Percentiles rank a stretch among this genome's conserved stretches.
phyloP scores from a whole-genome alignment of 2,329 filamentous ascomycete species.

The Leptographium procerum region DNA sequence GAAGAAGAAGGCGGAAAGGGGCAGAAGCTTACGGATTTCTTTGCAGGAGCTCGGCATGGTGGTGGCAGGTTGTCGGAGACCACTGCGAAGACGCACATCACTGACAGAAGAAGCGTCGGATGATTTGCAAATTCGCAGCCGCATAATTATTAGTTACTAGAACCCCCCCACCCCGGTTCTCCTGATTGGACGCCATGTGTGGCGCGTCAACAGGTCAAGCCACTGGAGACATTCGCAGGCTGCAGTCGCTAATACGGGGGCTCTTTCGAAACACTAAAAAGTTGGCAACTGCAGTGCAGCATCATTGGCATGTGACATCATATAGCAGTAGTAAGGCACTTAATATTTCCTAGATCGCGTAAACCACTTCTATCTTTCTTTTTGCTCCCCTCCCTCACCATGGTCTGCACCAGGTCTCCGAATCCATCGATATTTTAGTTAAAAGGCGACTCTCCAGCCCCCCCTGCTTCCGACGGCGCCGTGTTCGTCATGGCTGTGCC shows the following conservation, averaged over 20 bases:
- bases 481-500: constrained; percentile 34
- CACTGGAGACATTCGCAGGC: background rate
- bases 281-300: background rate
- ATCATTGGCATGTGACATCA: background rate
- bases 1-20: no score
- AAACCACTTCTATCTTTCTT: background rate
- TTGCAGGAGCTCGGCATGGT: constrained; percentile 84
- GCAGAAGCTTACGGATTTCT: constrained; percentile 35
- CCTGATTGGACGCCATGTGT: background rate
- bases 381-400: background rate
- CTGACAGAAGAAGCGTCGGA: background rate
- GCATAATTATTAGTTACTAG: no score
- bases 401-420: background rate
- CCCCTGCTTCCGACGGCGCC: background rate
- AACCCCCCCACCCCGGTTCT: no score
- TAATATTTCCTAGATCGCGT: background rate
- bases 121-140: background rate
- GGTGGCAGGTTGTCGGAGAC: no score
- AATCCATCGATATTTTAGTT: background rate
- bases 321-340: background rate
- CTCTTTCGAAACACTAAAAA: no score
- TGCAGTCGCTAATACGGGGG: no score
- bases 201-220: background rate
- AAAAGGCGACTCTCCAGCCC: background rate
- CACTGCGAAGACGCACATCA: constrained; percentile 7